Base-by-base conservation (phyloP, 2,329 filamentous ascomycete genomes). In the Fusarium sp. region DNA sequence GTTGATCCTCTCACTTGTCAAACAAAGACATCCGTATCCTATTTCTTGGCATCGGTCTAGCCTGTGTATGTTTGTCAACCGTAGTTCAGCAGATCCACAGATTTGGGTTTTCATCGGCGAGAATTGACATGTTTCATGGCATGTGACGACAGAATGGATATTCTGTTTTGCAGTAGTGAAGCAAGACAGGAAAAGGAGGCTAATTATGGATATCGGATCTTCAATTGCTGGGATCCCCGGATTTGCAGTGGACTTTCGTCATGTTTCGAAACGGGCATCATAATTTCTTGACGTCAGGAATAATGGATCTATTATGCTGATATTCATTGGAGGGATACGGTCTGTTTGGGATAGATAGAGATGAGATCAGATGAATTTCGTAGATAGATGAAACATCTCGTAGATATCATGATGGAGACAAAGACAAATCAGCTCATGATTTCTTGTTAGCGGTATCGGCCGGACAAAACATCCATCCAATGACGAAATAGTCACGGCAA, bases 101-200 rank as follows among this genome's bases (percentile, higher is more conserved):
- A 75, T 61, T 73, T 75, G 71, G 69, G 69, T 75, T 74, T 53
- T 67, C 56, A 53, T 40, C 42, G 32, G 64, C 59, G 20, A 60
- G 44, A 51, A 47, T 66, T 50, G 22, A 29, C 24, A 69, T 64
- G 43, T 66, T 43, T 50, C 59, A 55, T 54, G 60, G 43, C 45
- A 57, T 65, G 65, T 65, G 67, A 63, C 62, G 66, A 70, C 66
- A 64, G n/a, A 59, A 70, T 59, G 27, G 68, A 25, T 14, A 42
- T 42, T 52, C 49, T 38, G 18, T 29, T 25, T 52, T 29, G 34
- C 34, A 43, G 34, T 27, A 43, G 44, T 51, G 18, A 40, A 40
- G 30, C 18, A 38, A 38, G 27, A 47, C 20, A 25, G 29, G 20
- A 46, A 47, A 66, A 15, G 14, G 16, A 38, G 49, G 12, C 51